Percentiles rank a stretch among this genome's conserved stretches.
Evolutionary conservation across 805 yeast genomes (phyloP).

Genomic region (Vanderwaltozyma polyspora): DNA sequence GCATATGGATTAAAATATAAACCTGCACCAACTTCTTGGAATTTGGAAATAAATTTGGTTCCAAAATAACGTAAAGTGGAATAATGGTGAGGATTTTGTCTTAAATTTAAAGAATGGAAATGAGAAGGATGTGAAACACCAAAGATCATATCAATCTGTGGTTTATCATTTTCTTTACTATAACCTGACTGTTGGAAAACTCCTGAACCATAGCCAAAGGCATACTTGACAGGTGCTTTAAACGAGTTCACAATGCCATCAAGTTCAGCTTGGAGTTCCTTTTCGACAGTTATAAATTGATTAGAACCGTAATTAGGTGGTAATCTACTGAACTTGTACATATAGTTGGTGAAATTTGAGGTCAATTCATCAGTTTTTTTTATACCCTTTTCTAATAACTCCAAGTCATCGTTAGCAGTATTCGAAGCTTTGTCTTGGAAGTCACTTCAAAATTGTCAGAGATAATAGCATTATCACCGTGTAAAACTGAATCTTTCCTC

Average conservation of each 20-base stretch:
- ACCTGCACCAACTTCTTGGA: conserved; percentile 74
- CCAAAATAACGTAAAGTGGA: conserved; percentile 57
- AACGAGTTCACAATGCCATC: conserved; percentile 43
- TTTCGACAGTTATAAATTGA: conserved; percentile 41
- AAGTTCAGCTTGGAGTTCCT: conserved; percentile 35
- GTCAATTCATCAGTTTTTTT: conserved; percentile 16
- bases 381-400: conserved; percentile 19
- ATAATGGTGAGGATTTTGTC: conserved; percentile 63
- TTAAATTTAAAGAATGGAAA: conserved; percentile 69
- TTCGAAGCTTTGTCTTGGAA: neutral
- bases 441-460: too few relatives aligned
- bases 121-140: conserved; percentile 63
- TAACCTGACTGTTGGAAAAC: conserved; percentile 71
- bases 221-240: conserved; percentile 60
- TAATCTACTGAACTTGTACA: conserved; percentile 29
- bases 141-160: conserved; percentile 79
- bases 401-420: conserved; percentile 1
- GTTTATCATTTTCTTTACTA: conserved; percentile 28
- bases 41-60: conserved; percentile 40
- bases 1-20: conserved; percentile 91
- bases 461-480: too few relatives aligned
- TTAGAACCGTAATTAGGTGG: conserved; percentile 51
- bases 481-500: too few relatives aligned
- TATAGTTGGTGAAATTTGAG: conserved; percentile 18
- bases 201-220: conserved; percentile 94